phyloP scores from a whole-genome alignment of 2,329 filamentous ascomycete genomes.

The Colletotrichum kahawae region DNA sequence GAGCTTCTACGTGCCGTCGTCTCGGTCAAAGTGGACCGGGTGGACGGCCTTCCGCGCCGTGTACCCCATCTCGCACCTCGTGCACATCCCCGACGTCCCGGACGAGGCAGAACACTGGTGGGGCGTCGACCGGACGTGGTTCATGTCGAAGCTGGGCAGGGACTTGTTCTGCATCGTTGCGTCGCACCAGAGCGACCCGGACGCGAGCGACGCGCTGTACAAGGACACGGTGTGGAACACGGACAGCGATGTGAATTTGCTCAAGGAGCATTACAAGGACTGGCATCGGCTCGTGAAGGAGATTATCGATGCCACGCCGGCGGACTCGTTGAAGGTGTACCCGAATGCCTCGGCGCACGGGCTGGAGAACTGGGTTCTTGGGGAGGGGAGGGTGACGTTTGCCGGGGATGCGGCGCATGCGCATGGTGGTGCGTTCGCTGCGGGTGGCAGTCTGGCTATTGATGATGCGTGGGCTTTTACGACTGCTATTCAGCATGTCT shows the following conservation, averaged over 20 bases:
- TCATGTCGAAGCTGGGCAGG: constrained; percentile 45
- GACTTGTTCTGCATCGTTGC: constrained; percentile 48
- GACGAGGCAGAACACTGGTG: constrained; percentile 50
- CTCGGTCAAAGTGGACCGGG: constrained; percentile 45
- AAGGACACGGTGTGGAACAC: constrained; percentile 42
- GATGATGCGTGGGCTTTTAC: constrained; percentile 48
- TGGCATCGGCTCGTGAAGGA: constrained; percentile 47
- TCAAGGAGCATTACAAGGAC: constrained; percentile 41
- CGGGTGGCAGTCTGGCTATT: constrained; percentile 43
- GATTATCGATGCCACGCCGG: constrained; percentile 44
- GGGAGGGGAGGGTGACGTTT: constrained; percentile 36
- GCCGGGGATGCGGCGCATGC: constrained; percentile 46
- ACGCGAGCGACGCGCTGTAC: constrained; percentile 33
- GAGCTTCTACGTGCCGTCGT: constrained; percentile 46
- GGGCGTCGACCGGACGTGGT: constrained; percentile 46
- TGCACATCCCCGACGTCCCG: constrained; percentile 41
- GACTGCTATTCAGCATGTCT: constrained; percentile 40
- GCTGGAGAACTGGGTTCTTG: constrained; percentile 46
- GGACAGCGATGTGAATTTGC: constrained; percentile 36
- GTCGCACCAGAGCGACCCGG: constrained; percentile 40
- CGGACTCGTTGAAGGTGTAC: constrained; percentile 38
- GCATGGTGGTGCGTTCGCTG: constrained; percentile 45
- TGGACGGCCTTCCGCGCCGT: constrained; percentile 50
- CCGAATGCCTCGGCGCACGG: constrained; percentile 46
- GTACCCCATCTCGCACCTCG: constrained; percentile 44